A percentile compares a stretch with the other conserved stretches of the same genome.
Conservation (phyloP, 805 yeast genomes). For the Teunomyces tritomae region DNA sequence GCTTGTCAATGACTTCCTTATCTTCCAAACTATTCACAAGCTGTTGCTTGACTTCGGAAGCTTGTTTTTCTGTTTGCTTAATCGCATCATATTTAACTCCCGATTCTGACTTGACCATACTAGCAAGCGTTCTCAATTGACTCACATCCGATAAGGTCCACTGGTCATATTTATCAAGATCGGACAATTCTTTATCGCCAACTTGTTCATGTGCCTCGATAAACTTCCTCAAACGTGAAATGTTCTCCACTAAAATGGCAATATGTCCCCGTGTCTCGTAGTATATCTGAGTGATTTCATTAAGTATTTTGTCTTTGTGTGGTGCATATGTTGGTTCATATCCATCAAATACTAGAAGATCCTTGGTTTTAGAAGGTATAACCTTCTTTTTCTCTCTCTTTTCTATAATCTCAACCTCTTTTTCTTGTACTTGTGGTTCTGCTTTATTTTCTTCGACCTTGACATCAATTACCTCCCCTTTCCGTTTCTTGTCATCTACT, state of each 20-base stretch:
- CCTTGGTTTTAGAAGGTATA: not conserved
- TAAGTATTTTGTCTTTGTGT: constrained; percentile 8
- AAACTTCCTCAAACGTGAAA: constrained; percentile 9
- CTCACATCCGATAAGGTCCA: constrained; percentile 16
- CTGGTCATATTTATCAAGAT: constrained; percentile 7
- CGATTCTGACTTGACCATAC: constrained; percentile 1
- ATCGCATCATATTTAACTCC: not conserved
- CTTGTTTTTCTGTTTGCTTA: constrained; percentile 4
- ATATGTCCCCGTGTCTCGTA: constrained; percentile 25
- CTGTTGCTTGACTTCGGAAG: constrained; percentile 9
- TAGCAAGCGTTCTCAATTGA: constrained; percentile 8
- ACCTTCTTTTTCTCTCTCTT: not conserved
- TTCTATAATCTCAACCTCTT: too few species aligned
- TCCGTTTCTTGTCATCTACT: not conserved
- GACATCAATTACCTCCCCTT: constrained; percentile 6
- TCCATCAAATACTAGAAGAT: constrained; percentile 17
- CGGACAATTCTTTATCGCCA: not conserved
- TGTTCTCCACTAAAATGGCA: constrained; percentile 20
- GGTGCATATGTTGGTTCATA: constrained; percentile 4
- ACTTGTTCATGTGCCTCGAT: constrained; percentile 9
- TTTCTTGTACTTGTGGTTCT: not conserved
- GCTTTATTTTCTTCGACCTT: not conserved
- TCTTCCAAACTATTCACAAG: constrained; percentile 1
- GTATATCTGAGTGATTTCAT: constrained; percentile 21
- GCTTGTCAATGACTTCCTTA: constrained; percentile 21